Percentiles rank a stretch among this genome's conserved stretches.
Conservation (phyloP, 2,329 filamentous ascomycete species). For the Ampelomyces quisqualis region DNA sequence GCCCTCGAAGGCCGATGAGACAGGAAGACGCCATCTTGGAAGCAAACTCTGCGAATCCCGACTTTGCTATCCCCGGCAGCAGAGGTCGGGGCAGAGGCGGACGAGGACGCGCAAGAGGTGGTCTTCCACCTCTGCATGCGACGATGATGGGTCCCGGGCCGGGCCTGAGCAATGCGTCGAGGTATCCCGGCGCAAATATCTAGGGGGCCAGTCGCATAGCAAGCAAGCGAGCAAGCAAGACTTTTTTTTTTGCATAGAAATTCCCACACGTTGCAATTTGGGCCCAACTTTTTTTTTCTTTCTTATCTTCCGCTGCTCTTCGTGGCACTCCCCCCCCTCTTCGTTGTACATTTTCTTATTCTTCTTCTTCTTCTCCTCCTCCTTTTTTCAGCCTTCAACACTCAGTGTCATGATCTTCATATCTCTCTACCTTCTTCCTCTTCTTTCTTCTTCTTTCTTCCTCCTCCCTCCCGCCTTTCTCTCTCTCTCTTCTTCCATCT, state of each 20-base stretch:
- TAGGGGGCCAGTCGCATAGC: constrained; percentile 16
- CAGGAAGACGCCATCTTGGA: constrained; percentile 73
- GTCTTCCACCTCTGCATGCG: constrained; percentile 22
- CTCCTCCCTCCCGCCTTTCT: too few species aligned
- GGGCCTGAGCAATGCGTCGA: constrained; percentile 33
- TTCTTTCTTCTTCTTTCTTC: too few species aligned
- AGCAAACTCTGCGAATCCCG: constrained; percentile 65
- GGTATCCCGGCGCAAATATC: constrained; percentile 39
- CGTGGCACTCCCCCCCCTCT: too few species aligned
- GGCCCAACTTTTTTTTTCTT: too few species aligned
- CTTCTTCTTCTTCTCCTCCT: too few species aligned
- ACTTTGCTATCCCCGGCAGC: constrained; percentile 70
- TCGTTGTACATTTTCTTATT: too few species aligned
- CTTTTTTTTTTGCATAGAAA: background rate
- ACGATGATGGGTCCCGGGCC: constrained; percentile 28
- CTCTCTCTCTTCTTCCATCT: too few species aligned
- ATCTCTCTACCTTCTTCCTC: too few species aligned
- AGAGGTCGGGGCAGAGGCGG: constrained; percentile 33
- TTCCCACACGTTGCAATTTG: too few species aligned
- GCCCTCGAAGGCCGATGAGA: constrained; percentile 43
- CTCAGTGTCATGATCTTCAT: too few species aligned
- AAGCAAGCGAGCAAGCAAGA: background rate
- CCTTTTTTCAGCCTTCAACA: too few species aligned
- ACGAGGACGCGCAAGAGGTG: constrained; percentile 32
- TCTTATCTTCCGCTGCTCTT: too few species aligned